phyloP scores from a whole-genome alignment of 176 grass and related monocot species.

The Tuctoria greenei region DNA sequence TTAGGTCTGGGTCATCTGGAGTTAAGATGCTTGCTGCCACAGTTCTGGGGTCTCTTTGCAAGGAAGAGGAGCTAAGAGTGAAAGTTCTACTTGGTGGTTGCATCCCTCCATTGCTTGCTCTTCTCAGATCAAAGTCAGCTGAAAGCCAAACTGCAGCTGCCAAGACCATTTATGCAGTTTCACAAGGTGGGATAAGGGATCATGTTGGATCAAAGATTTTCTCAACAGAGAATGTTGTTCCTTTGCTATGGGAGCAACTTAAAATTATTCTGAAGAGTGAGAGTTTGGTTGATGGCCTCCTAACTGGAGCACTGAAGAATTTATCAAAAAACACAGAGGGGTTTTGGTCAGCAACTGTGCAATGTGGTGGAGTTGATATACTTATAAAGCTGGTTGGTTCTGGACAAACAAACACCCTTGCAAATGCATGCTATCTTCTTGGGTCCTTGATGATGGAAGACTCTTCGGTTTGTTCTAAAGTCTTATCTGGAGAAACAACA shows the following conservation, averaged over 20 bases:
- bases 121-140: slow-evolving; percentile 77
- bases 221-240: slow-evolving; percentile 87
- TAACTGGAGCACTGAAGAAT: slow-evolving; percentile 86
- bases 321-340: slow-evolving; percentile 90
- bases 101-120: slow-evolving; percentile 86
- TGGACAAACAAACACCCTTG: slow-evolving; percentile 63
- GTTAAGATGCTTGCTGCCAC: slow-evolving; percentile 79
- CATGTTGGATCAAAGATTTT: slow-evolving; percentile 98
- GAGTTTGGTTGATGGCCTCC: slow-evolving; percentile 71
- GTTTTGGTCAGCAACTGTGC: slow-evolving; percentile 79
- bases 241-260: slow-evolving; percentile 81
- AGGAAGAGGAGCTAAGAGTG: slow-evolving; percentile 86
- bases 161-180: slow-evolving; percentile 90
- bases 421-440: slow-evolving; percentile 87
- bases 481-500: slow-evolving; percentile 76
- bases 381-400: slow-evolving; percentile 87
- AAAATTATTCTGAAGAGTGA: slow-evolving; percentile 80
- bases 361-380: slow-evolving; percentile 88
- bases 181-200: slow-evolving; percentile 91
- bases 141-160: slow-evolving; percentile 81
- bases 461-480: slow-evolving; percentile 80
- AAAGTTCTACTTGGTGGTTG: slow-evolving; percentile 93
- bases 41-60: slow-evolving; percentile 93
- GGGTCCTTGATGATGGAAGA: slow-evolving; percentile 95
- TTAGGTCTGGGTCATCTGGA: slow-evolving; percentile 75